Evolutionary conservation across 1,284 basidiomycete genomes (phyloP).

Genomic region (Ganoderma lingzhi): DNA sequence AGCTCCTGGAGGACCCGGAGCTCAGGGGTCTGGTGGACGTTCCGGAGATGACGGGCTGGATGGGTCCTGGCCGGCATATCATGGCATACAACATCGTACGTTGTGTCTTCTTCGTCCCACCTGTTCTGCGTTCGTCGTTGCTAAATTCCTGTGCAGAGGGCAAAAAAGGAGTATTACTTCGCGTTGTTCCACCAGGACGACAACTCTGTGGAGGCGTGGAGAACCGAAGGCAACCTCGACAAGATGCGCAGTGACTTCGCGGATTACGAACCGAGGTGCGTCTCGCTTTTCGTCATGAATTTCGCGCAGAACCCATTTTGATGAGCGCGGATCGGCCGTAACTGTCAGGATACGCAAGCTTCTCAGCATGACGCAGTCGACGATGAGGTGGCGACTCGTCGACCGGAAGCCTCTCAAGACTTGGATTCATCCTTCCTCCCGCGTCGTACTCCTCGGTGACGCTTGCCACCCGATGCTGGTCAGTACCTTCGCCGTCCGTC

Average conservation of each 20-base stretch:
- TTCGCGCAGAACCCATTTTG: neutral
- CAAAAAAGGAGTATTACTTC: conserved; percentile 51
- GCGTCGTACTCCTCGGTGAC: no score
- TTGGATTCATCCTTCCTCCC: no score
- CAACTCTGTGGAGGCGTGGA: conserved; percentile 55
- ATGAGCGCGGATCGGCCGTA: neutral
- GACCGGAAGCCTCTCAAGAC: no score
- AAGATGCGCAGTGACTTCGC: conserved; percentile 53
- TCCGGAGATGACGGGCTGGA: conserved; percentile 54
- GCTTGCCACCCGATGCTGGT: no score
- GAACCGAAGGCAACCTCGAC: conserved; percentile 51
- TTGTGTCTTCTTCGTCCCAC: conserved; percentile 9
- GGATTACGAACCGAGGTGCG: conserved; percentile 53
- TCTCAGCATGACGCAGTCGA: no score
- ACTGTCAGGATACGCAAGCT: no score
- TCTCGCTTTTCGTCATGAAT: neutral
- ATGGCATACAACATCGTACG: conserved; percentile 54
- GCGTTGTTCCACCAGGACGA: conserved; percentile 54
- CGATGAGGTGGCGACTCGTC: no score
- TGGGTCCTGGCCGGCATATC: conserved; percentile 51
- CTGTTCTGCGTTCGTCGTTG: neutral
- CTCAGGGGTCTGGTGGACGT: conserved; percentile 48
- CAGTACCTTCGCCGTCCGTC: no score
- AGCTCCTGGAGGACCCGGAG: conserved; percentile 58
- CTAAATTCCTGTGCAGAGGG: conserved; percentile 38